Percentiles rank a stretch among this genome's conserved stretches.
Conservation (phyloP, 2,329 filamentous ascomycete genomes). For the Ceratocystis diversiconidia region DNA sequence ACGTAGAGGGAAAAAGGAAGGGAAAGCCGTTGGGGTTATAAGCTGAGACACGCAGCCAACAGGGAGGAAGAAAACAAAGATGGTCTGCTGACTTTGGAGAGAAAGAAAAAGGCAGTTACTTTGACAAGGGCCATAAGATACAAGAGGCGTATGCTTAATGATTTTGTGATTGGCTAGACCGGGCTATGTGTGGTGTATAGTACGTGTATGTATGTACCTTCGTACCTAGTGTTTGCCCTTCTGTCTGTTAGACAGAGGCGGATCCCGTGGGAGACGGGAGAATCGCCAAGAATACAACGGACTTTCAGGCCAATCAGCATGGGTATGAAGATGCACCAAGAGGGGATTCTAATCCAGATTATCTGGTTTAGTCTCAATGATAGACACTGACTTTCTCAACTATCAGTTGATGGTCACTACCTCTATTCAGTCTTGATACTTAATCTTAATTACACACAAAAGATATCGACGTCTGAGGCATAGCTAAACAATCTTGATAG, state of each 20-base stretch:
- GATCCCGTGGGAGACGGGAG: neutral
- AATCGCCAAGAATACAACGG: neutral
- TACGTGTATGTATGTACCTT: neutral
- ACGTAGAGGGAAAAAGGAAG: neutral
- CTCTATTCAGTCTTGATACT: neutral
- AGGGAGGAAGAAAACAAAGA: neutral
- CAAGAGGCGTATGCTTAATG: neutral
- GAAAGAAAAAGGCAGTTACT: neutral
- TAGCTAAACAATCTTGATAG: neutral
- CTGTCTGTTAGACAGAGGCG: neutral
- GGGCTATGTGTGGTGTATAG: neutral
- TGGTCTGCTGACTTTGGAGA: slow-evolving; percentile 1
- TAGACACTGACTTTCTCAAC: neutral
- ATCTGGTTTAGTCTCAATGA: neutral
- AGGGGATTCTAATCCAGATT: neutral
- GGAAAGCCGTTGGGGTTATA: slow-evolving; percentile 12
- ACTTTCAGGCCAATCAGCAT: neutral
- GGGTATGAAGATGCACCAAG: neutral
- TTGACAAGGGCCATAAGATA: neutral
- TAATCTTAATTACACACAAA: neutral
- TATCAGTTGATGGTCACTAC: neutral
- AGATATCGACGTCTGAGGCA: neutral
- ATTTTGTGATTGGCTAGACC: neutral
- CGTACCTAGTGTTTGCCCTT: neutral
- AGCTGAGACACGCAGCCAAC: neutral